Percentiles rank a stretch among this genome's conserved stretches.
phyloP scores from a whole-genome alignment of 2,329 filamentous ascomycete species.

The Aspergillus sp. region DNA sequence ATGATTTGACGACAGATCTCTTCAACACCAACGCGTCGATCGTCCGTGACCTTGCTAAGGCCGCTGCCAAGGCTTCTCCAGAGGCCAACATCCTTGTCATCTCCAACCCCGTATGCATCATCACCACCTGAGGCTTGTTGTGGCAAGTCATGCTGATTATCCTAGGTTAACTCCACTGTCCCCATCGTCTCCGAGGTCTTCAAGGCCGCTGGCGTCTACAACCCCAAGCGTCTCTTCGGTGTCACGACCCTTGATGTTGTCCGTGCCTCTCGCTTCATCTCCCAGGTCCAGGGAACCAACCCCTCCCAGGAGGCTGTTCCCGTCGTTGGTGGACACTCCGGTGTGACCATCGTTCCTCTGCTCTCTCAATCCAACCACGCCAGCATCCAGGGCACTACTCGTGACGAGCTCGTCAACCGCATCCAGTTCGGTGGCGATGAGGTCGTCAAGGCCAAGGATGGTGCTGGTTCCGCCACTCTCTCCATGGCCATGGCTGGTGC shows the following conservation, averaged over 20 bases:
- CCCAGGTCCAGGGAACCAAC: conserved; percentile 86
- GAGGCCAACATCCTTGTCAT: conserved; percentile 97
- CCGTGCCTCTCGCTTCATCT: conserved; percentile 96
- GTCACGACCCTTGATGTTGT: conserved; percentile 99
- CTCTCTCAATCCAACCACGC: conserved; percentile 91
- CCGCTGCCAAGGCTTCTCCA: conserved; percentile 81
- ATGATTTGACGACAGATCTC: conserved; percentile 61
- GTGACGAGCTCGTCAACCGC: conserved; percentile 78
- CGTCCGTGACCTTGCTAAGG: conserved; percentile 97
- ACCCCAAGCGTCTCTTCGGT: conserved; percentile 98
- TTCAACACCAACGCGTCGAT: conserved; percentile 99
- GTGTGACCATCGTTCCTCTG: conserved; percentile 96
- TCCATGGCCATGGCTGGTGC: conserved; percentile 98
- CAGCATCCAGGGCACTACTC: conserved; percentile 74
- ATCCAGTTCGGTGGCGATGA: conserved; percentile 99
- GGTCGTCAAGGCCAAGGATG: conserved; percentile 98
- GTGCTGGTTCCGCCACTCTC: conserved; percentile 92
- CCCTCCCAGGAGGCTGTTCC: conserved; percentile 91
- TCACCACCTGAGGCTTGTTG: neutral
- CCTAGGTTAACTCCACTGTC: conserved; percentile 91
- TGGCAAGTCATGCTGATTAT: conserved; percentile 7
- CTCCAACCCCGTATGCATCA: conserved; percentile 75
- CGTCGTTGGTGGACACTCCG: conserved; percentile 95
- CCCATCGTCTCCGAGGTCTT: conserved; percentile 96
- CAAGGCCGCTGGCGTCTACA: conserved; percentile 94